phyloP scores from a whole-genome alignment of 108 stramenopile species.

The Nannochloropsis granulata region DNA sequence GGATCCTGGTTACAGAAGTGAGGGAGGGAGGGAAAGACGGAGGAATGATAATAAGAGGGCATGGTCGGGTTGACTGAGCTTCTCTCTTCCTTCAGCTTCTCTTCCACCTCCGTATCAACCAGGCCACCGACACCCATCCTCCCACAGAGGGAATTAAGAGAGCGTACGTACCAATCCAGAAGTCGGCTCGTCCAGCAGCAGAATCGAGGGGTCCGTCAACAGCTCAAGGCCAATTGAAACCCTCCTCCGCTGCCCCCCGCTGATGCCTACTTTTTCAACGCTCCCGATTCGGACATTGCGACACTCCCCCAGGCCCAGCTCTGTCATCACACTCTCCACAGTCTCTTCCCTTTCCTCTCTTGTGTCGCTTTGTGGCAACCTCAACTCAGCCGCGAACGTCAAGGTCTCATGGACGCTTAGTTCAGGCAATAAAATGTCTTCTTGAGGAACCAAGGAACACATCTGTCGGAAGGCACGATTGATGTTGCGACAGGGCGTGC shows the following conservation, averaged over 20 bases:
- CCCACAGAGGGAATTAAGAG: no score
- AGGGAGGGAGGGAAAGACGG: no score
- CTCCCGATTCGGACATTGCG: background rate
- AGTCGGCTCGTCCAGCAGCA: conserved; percentile 43
- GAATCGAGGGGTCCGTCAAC: conserved; percentile 27
- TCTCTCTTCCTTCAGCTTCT: no score
- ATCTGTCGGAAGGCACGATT: background rate
- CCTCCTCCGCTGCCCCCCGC: conserved; percentile 53
- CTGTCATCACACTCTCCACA: background rate
- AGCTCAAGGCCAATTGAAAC: conserved; percentile 52
- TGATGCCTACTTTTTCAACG: conserved; percentile 9
- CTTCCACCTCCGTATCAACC: no score
- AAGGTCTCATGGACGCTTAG: background rate
- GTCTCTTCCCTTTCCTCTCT: background rate
- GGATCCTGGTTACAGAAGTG: background rate
- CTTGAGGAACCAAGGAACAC: background rate
- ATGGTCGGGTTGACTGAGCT: no score
- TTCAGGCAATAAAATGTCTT: background rate
- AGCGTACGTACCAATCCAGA: conserved; percentile 9
- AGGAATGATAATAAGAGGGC: no score
- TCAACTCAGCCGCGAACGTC: background rate
- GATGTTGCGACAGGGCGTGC: background rate
- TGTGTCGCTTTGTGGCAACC: background rate
- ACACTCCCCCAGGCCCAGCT: background rate
- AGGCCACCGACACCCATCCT: no score